Percentiles rank a stretch among this genome's conserved stretches.
phyloP scores from a whole-genome alignment of 306 rosid species.

The Phaseolus lunatus region DNA sequence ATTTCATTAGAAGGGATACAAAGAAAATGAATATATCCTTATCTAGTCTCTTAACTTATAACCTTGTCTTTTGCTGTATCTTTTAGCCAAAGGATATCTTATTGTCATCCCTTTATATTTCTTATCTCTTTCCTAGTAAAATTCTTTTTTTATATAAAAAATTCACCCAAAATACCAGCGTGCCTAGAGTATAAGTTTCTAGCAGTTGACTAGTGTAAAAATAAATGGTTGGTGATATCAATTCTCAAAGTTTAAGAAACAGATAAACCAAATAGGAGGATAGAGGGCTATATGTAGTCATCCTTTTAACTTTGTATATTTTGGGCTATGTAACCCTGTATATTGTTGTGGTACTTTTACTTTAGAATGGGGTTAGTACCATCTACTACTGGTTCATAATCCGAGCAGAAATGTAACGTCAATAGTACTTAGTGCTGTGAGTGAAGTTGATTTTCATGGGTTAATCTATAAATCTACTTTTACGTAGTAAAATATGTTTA shows the following conservation, averaged over 20 bases:
- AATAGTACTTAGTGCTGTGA: not conserved
- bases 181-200: not conserved
- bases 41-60: not conserved
- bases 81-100: not conserved
- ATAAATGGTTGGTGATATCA: not conserved
- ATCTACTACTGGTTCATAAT: not conserved
- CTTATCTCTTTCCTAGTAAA: not conserved
- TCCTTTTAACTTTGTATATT: not conserved
- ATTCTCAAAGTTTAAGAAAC: not conserved
- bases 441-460: slow-evolving; percentile 8
- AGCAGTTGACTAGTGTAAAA: not conserved
- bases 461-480: not conserved
- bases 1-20: not conserved
- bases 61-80: not conserved
- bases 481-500: not conserved
- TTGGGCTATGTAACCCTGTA: not conserved
- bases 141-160: not conserved
- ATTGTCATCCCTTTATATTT: not conserved
- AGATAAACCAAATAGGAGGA: not conserved
- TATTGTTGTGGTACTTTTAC: slow-evolving; percentile 1
- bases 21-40: not conserved
- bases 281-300: not conserved
- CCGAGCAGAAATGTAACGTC: not conserved
- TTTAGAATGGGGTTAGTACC: not conserved
- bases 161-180: not conserved